Evolutionary conservation across 176 grass and related monocot genomes (phyloP).

Genomic region (Oryza nivara): DNA sequence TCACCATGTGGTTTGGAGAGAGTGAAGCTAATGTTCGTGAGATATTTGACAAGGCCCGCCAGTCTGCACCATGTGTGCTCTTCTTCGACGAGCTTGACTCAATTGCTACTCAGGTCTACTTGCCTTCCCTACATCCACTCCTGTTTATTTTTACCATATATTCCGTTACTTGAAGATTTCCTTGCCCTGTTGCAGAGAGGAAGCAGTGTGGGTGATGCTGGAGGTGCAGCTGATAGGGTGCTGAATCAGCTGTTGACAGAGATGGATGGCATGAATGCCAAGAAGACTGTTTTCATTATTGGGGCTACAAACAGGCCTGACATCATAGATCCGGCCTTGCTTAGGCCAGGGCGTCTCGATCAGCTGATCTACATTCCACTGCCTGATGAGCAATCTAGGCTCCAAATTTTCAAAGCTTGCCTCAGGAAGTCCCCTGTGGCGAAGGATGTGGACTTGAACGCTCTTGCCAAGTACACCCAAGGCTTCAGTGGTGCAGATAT

Average conservation of each 20-base stretch:
- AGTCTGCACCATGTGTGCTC: conserved; percentile 76
- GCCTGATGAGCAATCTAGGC: conserved; percentile 68
- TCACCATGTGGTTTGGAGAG: conserved; percentile 98
- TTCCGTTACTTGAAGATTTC: conserved; percentile 20
- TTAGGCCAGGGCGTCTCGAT: conserved; percentile 76
- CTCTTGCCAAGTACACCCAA: conserved; percentile 80
- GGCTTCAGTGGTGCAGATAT: conserved; percentile 91
- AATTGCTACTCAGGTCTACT: conserved; percentile 77
- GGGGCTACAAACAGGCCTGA: conserved; percentile 86
- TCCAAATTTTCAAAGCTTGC: conserved; percentile 84
- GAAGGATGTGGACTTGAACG: conserved; percentile 71
- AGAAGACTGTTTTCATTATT: conserved; percentile 89
- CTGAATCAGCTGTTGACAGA: conserved; percentile 83
- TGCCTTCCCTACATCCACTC: not conserved
- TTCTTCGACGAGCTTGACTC: conserved; percentile 88
- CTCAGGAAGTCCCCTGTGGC: conserved; percentile 82
- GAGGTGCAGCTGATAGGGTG: conserved; percentile 79
- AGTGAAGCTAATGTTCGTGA: conserved; percentile 87
- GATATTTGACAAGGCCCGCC: conserved; percentile 82
- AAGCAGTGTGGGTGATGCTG: conserved; percentile 73
- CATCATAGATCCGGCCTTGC: conserved; percentile 80
- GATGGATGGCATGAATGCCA: conserved; percentile 88
- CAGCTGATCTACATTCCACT: conserved; percentile 86
- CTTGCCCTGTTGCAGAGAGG: conserved; percentile 57
- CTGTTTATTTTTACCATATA: conserved; percentile 1